phyloP scores from a whole-genome alignment of 257 asterid genomes.

The Solanum piurae region DNA sequence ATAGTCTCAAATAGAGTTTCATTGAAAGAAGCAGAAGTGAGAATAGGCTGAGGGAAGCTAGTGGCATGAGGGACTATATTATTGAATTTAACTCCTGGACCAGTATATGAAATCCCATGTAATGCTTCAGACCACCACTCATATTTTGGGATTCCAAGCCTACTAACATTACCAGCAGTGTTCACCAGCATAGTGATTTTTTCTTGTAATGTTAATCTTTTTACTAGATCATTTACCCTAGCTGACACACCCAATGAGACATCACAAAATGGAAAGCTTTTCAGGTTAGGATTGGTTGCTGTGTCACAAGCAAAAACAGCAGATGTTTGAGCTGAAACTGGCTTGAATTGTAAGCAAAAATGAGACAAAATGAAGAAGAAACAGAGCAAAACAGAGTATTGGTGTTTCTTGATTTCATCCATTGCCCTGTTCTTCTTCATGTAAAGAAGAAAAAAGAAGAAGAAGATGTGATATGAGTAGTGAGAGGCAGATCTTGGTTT shows the following conservation, averaged over 20 bases:
- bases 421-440: constrained; percentile 29
- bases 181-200: constrained; percentile 56
- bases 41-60: constrained; percentile 67
- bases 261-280: constrained; percentile 49
- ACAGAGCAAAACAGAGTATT: constrained; percentile 26
- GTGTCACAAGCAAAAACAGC: constrained; percentile 62
- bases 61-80: constrained; percentile 60
- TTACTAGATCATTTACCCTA: constrained; percentile 45
- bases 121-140: constrained; percentile 92
- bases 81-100: constrained; percentile 47
- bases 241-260: constrained; percentile 23
- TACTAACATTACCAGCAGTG: constrained; percentile 27
- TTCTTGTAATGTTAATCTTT: constrained; percentile 48
- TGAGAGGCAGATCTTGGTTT: neutral
- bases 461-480: neutral
- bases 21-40: constrained; percentile 63
- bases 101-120: constrained; percentile 55
- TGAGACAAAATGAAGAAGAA: neutral
- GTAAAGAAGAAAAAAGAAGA: neutral
- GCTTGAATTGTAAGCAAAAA: neutral
- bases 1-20: constrained; percentile 39
- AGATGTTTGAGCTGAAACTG: constrained; percentile 18
- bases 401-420: constrained; percentile 8
- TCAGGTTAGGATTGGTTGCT: constrained; percentile 31
- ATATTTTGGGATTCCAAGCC: constrained; percentile 63